A percentile compares a stretch with the other conserved stretches of the same genome.
Evolutionary conservation across 2,329 filamentous ascomycete genomes (phyloP).

Genomic region (Ophiostoma fasciatum): DNA sequence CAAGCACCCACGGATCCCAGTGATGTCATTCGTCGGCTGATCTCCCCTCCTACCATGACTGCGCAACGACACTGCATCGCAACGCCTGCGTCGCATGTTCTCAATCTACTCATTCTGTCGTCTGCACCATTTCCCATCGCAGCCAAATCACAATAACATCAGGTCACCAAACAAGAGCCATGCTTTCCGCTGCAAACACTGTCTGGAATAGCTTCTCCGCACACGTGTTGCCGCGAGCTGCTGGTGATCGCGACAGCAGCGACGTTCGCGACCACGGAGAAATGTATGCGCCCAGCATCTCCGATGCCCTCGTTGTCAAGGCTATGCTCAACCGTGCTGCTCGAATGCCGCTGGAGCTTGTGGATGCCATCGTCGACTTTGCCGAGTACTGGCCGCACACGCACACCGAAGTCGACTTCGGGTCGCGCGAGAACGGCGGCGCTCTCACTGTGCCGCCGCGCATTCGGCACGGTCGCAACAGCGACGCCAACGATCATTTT

Average conservation of each 20-base stretch:
- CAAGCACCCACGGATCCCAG: neutral
- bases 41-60: neutral
- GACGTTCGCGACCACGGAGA: too few species aligned
- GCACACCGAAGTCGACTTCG: constrained; percentile 18
- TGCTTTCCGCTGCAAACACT: too few species aligned
- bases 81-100: neutral
- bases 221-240: too few species aligned
- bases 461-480: constrained; percentile 4
- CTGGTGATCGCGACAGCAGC: too few species aligned
- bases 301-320: constrained; percentile 36
- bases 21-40: constrained; percentile 7
- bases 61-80: too few species aligned
- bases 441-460: neutral
- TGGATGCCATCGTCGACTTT: constrained; percentile 40
- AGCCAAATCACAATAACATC: too few species aligned
- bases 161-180: too few species aligned
- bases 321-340: constrained; percentile 28
- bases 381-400: constrained; percentile 50
- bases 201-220: too few species aligned
- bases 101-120: too few species aligned
- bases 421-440: constrained; percentile 4
- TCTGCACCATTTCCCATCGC: too few species aligned
- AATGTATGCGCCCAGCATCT: too few species aligned
- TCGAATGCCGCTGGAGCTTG: constrained; percentile 36
- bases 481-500: constrained; percentile 21